phyloP scores from a whole-genome alignment of 495 filamentous ascomycete genomes.

The Trichoderma virens region DNA sequence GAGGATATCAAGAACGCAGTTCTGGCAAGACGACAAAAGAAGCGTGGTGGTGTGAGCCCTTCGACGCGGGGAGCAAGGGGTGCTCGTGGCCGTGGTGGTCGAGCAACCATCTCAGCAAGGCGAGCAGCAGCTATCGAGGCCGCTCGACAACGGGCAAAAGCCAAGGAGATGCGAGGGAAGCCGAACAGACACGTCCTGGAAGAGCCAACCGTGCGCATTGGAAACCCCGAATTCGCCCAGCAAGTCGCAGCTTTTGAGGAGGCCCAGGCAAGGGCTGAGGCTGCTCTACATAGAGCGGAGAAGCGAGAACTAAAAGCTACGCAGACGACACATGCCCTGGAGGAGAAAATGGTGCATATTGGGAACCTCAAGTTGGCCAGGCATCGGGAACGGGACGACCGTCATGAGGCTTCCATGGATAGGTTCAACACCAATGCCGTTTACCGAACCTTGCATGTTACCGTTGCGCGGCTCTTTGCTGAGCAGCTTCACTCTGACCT shows the following conservation, averaged over 20 bases:
- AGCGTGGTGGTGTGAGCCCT: neutral
- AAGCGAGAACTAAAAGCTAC: neutral
- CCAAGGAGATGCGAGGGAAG: neutral
- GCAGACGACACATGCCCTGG: neutral
- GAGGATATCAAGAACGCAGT: constrained; percentile 13
- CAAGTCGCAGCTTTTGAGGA: neutral
- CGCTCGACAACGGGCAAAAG: neutral
- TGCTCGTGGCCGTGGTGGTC: too few species aligned
- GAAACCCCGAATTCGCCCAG: too few species aligned
- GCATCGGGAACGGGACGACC: constrained; percentile 6
- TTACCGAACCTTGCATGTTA: constrained; percentile 35
- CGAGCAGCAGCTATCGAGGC: too few species aligned
- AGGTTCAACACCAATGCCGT: constrained; percentile 25
- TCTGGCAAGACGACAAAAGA: neutral
- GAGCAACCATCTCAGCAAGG: too few species aligned
- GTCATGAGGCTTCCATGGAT: constrained; percentile 24
- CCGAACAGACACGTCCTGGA: too few species aligned
- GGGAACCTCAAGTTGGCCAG: constrained; percentile 8
- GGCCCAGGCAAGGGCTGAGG: too few species aligned
- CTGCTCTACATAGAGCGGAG: too few species aligned
- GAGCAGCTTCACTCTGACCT: constrained; percentile 36
- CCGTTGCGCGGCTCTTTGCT: constrained; percentile 41
- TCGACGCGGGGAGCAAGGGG: neutral
- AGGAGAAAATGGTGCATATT: constrained; percentile 1
- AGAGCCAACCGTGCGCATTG: too few species aligned